Evolutionary conservation across 352 stramenopile genomes (phyloP).

Genomic region (Globisporangium sylvaticum): DNA sequence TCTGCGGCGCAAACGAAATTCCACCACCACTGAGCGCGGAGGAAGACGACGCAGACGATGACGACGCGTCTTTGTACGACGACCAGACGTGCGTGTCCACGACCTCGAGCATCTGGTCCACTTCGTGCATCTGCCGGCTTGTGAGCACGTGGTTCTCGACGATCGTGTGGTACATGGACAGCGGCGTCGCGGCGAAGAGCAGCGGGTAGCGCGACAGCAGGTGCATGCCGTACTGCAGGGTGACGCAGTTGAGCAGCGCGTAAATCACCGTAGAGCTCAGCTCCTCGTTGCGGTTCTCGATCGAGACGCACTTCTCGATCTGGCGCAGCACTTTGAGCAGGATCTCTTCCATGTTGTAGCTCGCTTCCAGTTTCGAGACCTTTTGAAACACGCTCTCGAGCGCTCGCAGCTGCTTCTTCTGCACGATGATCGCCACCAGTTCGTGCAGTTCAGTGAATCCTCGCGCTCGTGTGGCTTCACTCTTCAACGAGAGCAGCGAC

Average conservation of each 20-base stretch:
- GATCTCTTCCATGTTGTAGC: conserved; percentile 23
- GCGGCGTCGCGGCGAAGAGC: conserved; percentile 55
- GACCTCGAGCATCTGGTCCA: conserved; percentile 70
- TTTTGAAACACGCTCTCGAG: conserved; percentile 41
- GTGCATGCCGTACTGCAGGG: conserved; percentile 49
- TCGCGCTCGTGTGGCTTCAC: conserved; percentile 14
- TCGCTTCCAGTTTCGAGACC: conserved; percentile 25
- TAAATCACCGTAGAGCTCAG: conserved; percentile 65
- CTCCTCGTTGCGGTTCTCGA: conserved; percentile 33
- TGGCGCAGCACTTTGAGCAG: conserved; percentile 48
- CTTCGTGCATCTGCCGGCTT: conserved; percentile 58
- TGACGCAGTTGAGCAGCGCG: conserved; percentile 58
- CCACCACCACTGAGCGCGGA: conserved; percentile 17
- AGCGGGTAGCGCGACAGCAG: conserved; percentile 58
- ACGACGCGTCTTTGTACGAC: conserved; percentile 61
- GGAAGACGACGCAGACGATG: conserved; percentile 14
- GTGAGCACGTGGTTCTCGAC: conserved; percentile 67
- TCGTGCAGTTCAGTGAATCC: conserved; percentile 39
- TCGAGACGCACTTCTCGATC: conserved; percentile 36
- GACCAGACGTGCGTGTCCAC: conserved; percentile 82
- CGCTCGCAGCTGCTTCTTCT: conserved; percentile 34
- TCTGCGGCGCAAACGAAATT: conserved; percentile 67
- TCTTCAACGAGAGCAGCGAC: conserved; percentile 32
- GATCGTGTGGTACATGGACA: conserved; percentile 78
- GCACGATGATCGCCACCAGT: conserved; percentile 39